Evolutionary conservation across 768 basidiomycete species (phyloP).

Genomic region (Galerina marginata): DNA sequence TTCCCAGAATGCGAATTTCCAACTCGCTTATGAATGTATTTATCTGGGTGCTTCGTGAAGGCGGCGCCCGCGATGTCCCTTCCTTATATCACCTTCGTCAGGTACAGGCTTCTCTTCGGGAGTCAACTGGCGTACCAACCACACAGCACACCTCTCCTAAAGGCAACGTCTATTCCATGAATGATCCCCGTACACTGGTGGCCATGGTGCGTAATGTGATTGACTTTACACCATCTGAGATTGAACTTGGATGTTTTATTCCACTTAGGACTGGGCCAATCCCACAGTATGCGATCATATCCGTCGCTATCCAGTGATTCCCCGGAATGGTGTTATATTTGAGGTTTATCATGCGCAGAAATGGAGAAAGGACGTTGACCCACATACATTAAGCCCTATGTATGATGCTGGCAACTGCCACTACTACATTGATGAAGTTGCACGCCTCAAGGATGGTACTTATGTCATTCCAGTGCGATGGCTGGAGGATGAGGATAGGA

Average conservation of each 20-base stretch:
- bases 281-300: conserved; percentile 31
- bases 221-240: no score
- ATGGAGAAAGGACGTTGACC: conserved; percentile 31
- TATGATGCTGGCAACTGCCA: conserved; percentile 23
- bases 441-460: conserved; percentile 16
- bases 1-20: conserved; percentile 24
- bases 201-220: conserved; percentile 23
- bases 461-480: conserved; percentile 29
- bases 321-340: conserved; percentile 27
- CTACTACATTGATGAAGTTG: conserved; percentile 27
- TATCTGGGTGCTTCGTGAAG: conserved; percentile 24
- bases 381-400: conserved; percentile 32
- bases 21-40: conserved; percentile 20
- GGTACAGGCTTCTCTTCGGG: conserved; percentile 20
- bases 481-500: conserved; percentile 24
- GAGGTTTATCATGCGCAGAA: conserved; percentile 38
- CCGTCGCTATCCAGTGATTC: conserved; percentile 34
- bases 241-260: no score
- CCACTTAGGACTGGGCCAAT: conserved; percentile 36
- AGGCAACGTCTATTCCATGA: no score
- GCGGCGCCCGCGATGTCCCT: conserved; percentile 15
- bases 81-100: conserved; percentile 19
- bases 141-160: conserved; percentile 12
- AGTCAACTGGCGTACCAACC: conserved; percentile 24
- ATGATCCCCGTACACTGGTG: conserved; percentile 27